These are phyloP conservation scores for Ilex aquifolium DNA, from an alignment of 257 asterid genomes.

Conservation along the genomic window DNA sequence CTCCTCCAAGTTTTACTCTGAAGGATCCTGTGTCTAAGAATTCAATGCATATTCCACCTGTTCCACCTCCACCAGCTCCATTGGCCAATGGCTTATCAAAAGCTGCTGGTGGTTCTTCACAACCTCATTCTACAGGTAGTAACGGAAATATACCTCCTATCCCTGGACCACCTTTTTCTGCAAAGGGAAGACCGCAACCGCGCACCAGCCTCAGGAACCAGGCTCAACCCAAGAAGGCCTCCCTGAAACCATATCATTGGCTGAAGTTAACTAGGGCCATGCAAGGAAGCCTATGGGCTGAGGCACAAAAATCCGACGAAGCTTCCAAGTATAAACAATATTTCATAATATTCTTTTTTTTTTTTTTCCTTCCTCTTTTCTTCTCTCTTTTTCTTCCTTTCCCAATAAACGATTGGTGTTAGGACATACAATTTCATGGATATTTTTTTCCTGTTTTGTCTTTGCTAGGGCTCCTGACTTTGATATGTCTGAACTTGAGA, in stretches of 20 bases:
- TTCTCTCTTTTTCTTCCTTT: slow-evolving; percentile 3
- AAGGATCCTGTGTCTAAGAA: not conserved
- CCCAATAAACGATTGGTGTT: slow-evolving; percentile 5
- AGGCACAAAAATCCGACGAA: slow-evolving; percentile 68
- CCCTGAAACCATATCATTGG: slow-evolving; percentile 88
- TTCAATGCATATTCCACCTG: slow-evolving; percentile 8
- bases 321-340: slow-evolving; percentile 51
- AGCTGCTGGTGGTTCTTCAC: slow-evolving; percentile 16
- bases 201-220: slow-evolving; percentile 29
- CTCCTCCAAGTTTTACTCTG: slow-evolving; percentile 2
- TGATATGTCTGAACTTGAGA: slow-evolving; percentile 81
- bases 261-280: slow-evolving; percentile 67
- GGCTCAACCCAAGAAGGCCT: slow-evolving; percentile 32
- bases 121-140: slow-evolving; percentile 18
- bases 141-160: slow-evolving; percentile 25
- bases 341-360: slow-evolving; percentile 1
- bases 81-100: slow-evolving; percentile 25
- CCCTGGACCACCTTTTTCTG: slow-evolving; percentile 33
- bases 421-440: slow-evolving; percentile 9
- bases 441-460: slow-evolving; percentile 15
- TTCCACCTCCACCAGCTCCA: slow-evolving; percentile 76
- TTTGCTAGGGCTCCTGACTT: slow-evolving; percentile 69
- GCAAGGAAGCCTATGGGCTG: slow-evolving; percentile 93
- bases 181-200: slow-evolving; percentile 38
- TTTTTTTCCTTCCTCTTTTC: slow-evolving; percentile 1